phyloP scores from a whole-genome alignment of 139 green algal genomes.

The Chlorella vulgaris region DNA sequence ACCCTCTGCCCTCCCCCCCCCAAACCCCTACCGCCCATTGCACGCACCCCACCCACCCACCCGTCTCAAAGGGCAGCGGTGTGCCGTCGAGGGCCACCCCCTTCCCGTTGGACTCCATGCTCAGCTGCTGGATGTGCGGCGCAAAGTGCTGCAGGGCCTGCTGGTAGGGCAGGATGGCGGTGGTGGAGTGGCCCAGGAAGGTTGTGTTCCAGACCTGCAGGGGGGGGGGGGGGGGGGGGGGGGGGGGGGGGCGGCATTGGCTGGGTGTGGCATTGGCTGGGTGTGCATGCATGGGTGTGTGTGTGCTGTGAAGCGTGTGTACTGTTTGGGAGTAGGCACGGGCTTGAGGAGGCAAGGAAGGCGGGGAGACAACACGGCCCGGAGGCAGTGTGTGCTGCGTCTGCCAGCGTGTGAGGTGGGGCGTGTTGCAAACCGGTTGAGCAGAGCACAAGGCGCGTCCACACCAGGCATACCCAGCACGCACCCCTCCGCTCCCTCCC shows the following conservation, averaged over 20 bases:
- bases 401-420: no score
- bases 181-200: conserved; percentile 91
- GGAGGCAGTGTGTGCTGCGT: no score
- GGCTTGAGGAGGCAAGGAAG: background rate
- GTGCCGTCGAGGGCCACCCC: conserved; percentile 92
- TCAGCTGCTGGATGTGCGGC: conserved; percentile 98
- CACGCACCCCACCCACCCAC: no score
- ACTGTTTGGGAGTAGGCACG: no score
- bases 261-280: background rate
- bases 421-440: no score
- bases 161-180: conserved; percentile 98
- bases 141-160: conserved; percentile 96
- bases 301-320: background rate
- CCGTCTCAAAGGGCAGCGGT: conserved; percentile 82
- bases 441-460: no score
- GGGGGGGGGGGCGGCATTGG: no score
- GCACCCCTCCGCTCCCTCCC: no score
- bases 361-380: background rate
- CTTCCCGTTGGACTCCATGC: conserved; percentile 99
- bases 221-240: background rate
- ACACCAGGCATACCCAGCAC: no score
- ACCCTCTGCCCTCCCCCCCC: background rate
- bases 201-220: conserved; percentile 92
- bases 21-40: background rate
- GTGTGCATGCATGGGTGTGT: background rate